Conservation (phyloP, 176 grass and related monocot genomes). For the Juncus inflexus region DNA sequence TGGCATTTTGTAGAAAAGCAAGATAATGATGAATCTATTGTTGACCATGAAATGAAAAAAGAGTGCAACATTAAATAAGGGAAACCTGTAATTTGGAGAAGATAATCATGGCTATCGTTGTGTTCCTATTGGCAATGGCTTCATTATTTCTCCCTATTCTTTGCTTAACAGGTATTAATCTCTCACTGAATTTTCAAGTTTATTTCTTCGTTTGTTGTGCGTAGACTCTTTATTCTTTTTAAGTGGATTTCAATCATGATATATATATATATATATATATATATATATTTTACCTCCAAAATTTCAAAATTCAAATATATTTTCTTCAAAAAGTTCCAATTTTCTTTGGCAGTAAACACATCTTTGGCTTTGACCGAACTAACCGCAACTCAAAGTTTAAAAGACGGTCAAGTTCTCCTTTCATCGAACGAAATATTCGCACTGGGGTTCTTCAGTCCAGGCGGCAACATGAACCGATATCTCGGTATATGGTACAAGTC, state of each 20-base stretch:
- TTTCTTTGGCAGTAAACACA: not conserved
- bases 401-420: not conserved
- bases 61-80: too few species aligned
- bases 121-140: not conserved
- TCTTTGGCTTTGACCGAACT: not conserved
- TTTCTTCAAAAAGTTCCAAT: not conserved
- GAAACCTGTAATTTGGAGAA: too few species aligned
- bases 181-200: too few species aligned
- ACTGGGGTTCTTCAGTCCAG: slow-evolving; percentile 18
- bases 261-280: too few species aligned
- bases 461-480: not conserved
- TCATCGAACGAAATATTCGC: slow-evolving; percentile 10
- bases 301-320: not conserved
- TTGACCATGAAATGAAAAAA: too few species aligned
- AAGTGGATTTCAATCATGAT: too few species aligned
- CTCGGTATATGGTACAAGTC: slow-evolving; percentile 16
- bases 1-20: too few species aligned
- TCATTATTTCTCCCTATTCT: slow-evolving; percentile 14
- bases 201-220: not conserved
- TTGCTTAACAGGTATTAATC: not conserved
- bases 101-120: not conserved
- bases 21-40: too few species aligned
- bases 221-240: too few species aligned
- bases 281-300: too few species aligned
- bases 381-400: not conserved